Evolutionary conservation across 1,284 basidiomycete species (phyloP).

Genomic region (Cutaneotrichosporon curvatum): DNA sequence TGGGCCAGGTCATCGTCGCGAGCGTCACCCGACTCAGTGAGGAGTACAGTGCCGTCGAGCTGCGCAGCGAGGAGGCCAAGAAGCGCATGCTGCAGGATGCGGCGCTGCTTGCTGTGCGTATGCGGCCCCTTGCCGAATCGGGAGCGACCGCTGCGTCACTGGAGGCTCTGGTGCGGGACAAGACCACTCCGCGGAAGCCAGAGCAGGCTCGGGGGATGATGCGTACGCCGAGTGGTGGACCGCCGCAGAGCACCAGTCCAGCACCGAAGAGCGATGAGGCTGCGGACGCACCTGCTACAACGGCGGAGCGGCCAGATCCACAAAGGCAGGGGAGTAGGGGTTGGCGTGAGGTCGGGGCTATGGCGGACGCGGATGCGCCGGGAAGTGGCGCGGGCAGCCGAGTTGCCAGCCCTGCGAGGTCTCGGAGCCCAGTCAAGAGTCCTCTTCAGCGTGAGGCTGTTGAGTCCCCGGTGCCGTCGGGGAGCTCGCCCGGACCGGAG

Average conservation of each 20-base stretch:
- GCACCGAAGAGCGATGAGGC: background rate
- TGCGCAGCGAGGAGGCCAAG: slow-evolving; percentile 74
- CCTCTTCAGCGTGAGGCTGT: no score
- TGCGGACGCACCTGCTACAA: background rate
- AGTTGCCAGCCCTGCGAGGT: no score
- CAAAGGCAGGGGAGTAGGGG: background rate
- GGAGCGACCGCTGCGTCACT: slow-evolving; percentile 61
- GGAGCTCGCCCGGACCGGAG: no score
- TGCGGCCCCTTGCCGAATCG: slow-evolving; percentile 57
- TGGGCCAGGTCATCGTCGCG: slow-evolving; percentile 84
- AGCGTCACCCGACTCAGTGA: slow-evolving; percentile 81
- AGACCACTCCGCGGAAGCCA: slow-evolving; percentile 46
- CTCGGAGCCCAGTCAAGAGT: no score
- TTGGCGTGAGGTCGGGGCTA: background rate
- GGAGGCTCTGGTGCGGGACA: slow-evolving; percentile 72
- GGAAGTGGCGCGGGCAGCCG: no score
- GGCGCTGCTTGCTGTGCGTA: slow-evolving; percentile 63
- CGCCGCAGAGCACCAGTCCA: background rate
- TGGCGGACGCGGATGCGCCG: background rate
- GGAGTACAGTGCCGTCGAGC: slow-evolving; percentile 70
- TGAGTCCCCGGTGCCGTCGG: no score
- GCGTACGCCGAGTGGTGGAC: no score
- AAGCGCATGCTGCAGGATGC: slow-evolving; percentile 69
- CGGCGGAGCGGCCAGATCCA: background rate
- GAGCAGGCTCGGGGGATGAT: no score